Evolutionary conservation across 495 filamentous ascomycete species (phyloP).

Genomic region (Copromyces sp.): DNA sequence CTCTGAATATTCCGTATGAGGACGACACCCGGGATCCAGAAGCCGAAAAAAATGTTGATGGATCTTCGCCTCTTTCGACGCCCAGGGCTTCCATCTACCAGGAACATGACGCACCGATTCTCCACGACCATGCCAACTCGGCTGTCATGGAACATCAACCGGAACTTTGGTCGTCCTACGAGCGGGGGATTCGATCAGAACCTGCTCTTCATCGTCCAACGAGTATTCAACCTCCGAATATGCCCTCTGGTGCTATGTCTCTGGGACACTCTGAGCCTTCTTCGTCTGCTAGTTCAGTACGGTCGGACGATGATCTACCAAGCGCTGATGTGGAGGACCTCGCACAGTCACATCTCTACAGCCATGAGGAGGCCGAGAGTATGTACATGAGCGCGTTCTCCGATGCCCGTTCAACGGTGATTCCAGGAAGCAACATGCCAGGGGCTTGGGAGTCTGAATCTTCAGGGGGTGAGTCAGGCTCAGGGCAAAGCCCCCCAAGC

Average conservation of each 20-base stretch:
- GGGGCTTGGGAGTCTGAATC: slow-evolving; percentile 46
- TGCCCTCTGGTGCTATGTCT: slow-evolving; percentile 3
- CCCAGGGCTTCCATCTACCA: slow-evolving; percentile 33
- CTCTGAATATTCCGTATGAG: slow-evolving; percentile 41
- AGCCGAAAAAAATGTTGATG: slow-evolving; percentile 2
- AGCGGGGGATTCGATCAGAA: slow-evolving; percentile 27
- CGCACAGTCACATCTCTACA: slow-evolving; percentile 68
- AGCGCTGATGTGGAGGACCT: slow-evolving; percentile 36
- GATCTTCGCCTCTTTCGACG: slow-evolving; percentile 32
- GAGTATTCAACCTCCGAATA: slow-evolving; percentile 4
- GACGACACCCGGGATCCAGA: slow-evolving; percentile 17
- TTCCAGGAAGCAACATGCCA: slow-evolving; percentile 32
- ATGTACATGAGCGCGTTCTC: slow-evolving; percentile 75
- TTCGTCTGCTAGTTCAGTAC: slow-evolving; percentile 15
- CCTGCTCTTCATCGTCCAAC: slow-evolving; percentile 21
- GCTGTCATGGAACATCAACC: slow-evolving; percentile 17
- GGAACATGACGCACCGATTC: slow-evolving; percentile 4
- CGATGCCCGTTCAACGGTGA: slow-evolving; percentile 17
- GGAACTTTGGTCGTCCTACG: slow-evolving; percentile 20
- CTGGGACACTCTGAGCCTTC: slow-evolving; percentile 16
- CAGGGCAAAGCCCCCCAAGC: background rate
- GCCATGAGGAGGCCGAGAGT: slow-evolving; percentile 85
- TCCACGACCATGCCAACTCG: slow-evolving; percentile 25
- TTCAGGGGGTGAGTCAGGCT: background rate
- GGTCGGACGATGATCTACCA: background rate